Conservation (phyloP, 345 rosid genomes). For the Mangifera indica region DNA sequence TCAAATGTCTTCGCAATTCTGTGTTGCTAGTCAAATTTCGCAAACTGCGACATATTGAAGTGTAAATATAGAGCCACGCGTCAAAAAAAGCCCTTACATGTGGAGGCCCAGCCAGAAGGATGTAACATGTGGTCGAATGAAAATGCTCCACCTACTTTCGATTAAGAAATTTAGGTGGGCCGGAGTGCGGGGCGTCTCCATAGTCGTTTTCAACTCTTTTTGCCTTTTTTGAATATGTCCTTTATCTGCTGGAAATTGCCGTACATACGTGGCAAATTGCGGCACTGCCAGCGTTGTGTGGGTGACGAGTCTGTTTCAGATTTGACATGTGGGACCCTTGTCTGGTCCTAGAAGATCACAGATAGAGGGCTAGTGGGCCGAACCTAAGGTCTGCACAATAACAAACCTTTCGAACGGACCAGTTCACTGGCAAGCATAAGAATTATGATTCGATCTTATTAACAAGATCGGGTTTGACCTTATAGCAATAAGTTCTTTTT, state of each 20-base stretch:
- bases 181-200: not conserved
- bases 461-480: too few relatives aligned
- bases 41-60: not conserved
- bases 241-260: not conserved
- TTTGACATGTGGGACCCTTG: slow-evolving; percentile 16
- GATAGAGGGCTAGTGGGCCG: too few relatives aligned
- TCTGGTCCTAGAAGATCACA: not conserved
- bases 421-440: too few relatives aligned
- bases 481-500: too few relatives aligned
- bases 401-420: too few relatives aligned
- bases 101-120: slow-evolving; percentile 3
- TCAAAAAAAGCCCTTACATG: not conserved
- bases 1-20: not conserved
- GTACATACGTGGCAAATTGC: slow-evolving; percentile 16
- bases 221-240: too few relatives aligned
- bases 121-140: slow-evolving; percentile 18
- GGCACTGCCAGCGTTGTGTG: not conserved
- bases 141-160: not conserved
- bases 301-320: slow-evolving; percentile 9
- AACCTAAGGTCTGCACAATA: too few relatives aligned
- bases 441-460: too few relatives aligned
- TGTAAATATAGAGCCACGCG: slow-evolving; percentile 26
- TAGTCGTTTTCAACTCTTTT: not conserved
- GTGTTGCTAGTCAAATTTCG: slow-evolving; percentile 14
- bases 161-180: not conserved